phyloP scores from a whole-genome alignment of 1,139 yeast genomes.

The Diutina scorzettiae region DNA sequence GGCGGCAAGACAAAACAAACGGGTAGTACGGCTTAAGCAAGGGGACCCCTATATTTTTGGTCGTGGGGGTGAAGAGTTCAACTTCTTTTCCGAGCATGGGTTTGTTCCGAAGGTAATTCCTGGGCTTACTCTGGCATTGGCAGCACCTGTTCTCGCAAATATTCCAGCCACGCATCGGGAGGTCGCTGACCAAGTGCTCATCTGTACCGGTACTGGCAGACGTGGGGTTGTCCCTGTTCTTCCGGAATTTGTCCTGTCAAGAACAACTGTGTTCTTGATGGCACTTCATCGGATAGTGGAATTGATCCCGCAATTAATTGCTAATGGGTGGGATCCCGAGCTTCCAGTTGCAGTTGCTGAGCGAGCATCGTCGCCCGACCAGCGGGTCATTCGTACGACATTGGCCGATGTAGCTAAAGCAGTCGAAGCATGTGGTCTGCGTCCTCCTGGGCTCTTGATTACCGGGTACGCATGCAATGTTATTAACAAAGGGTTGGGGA shows the following conservation, averaged over 20 bases:
- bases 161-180: constrained; percentile 91
- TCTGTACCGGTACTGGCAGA: constrained; percentile 93
- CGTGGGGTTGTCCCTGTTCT: constrained; percentile 70
- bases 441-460: constrained; percentile 89
- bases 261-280: constrained; percentile 89
- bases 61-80: constrained; percentile 88
- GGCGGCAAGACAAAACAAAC: constrained; percentile 51
- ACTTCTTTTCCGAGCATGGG: constrained; percentile 57
- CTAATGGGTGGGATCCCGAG: constrained; percentile 53
- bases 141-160: constrained; percentile 76
- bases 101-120: constrained; percentile 66
- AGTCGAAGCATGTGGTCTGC: constrained; percentile 67
- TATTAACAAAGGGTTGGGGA: constrained; percentile 13
- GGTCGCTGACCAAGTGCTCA: constrained; percentile 82
- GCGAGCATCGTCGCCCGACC: constrained; percentile 90
- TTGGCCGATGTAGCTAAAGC: constrained; percentile 58
- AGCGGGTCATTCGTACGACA: constrained; percentile 68
- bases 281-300: constrained; percentile 73
- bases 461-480: constrained; percentile 75
- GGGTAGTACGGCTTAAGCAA: constrained; percentile 83
- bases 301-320: constrained; percentile 46
- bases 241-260: constrained; percentile 57
- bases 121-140: constrained; percentile 83
- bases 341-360: constrained; percentile 83
- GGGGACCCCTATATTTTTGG: constrained; percentile 98